Percentiles rank a stretch among this genome's conserved stretches.
These are phyloP conservation scores for Penicillium sp. DNA, from an alignment of 2,329 filamentous ascomycete species.

Conservation along the genomic window DNA sequence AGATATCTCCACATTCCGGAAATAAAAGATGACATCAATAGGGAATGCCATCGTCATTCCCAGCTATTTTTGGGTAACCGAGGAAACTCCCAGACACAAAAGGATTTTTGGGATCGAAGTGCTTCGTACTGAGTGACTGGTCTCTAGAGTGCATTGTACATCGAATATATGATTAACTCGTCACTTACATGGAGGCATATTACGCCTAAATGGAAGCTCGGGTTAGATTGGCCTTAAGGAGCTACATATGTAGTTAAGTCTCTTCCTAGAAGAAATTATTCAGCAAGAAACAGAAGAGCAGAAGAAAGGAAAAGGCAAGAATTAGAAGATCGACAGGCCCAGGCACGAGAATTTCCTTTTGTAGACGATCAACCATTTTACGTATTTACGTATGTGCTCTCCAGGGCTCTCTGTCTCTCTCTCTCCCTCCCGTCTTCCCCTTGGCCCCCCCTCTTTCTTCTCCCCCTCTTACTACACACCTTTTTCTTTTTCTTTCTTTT, in stretches of 20 bases:
- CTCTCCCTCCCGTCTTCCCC: conserved; percentile 17
- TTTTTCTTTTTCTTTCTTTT: conserved; percentile 6
- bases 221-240: not conserved
- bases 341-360: not conserved
- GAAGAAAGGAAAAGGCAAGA: not conserved
- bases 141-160: no score
- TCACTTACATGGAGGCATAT: no score
- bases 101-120: no score
- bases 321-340: conserved; percentile 2
- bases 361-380: conserved; percentile 11
- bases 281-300: no score
- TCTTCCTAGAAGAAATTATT: no score
- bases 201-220: no score
- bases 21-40: conserved; percentile 4
- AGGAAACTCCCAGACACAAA: not conserved
- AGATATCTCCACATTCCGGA: not conserved
- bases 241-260: no score
- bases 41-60: conserved; percentile 12
- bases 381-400: not conserved
- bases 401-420: no score
- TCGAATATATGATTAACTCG: no score
- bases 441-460: conserved; percentile 10
- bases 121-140: no score
- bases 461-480: conserved; percentile 4
- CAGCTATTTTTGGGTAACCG: conserved; percentile 1